Conservation (phyloP, 2,329 filamentous ascomycete species). For the Nemania sp. region DNA sequence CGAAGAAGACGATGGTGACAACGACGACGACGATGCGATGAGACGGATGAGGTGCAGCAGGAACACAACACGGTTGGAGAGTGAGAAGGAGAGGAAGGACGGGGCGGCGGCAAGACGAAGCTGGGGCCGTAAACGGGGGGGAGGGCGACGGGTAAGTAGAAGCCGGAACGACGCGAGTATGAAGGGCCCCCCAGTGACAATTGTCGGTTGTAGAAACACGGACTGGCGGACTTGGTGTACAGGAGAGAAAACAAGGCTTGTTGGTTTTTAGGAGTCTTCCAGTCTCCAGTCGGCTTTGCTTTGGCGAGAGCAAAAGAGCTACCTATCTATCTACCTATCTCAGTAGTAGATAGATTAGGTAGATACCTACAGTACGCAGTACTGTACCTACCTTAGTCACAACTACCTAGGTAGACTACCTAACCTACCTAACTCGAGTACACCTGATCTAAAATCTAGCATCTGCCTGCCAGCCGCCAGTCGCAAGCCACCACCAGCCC, state of each 20-base stretch:
- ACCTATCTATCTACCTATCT: neutral
- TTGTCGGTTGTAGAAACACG: constrained; percentile 39
- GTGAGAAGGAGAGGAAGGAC: neutral
- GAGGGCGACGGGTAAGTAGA: constrained; percentile 34
- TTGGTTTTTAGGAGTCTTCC: constrained; percentile 35
- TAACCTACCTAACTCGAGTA: no score
- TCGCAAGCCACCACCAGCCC: no score
- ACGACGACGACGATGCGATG: neutral
- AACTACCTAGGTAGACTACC: no score
- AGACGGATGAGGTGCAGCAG: neutral
- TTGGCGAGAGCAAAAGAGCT: constrained; percentile 4
- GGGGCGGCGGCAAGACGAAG: neutral
- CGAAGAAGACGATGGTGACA: constrained; percentile 1
- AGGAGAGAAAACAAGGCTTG: constrained; percentile 36
- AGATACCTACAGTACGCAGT: no score
- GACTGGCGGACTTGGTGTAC: constrained; percentile 26
- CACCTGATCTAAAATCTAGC: no score
- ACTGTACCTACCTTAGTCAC: no score
- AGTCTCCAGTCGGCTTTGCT: no score
- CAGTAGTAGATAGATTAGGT: no score
- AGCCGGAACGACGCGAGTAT: constrained; percentile 35
- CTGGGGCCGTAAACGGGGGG: constrained; percentile 15
- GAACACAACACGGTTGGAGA: neutral
- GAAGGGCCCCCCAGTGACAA: constrained; percentile 33
- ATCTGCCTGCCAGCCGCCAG: constrained; percentile 30